phyloP scores from a whole-genome alignment of 768 basidiomycete genomes.

The Naganishia onofrii region DNA sequence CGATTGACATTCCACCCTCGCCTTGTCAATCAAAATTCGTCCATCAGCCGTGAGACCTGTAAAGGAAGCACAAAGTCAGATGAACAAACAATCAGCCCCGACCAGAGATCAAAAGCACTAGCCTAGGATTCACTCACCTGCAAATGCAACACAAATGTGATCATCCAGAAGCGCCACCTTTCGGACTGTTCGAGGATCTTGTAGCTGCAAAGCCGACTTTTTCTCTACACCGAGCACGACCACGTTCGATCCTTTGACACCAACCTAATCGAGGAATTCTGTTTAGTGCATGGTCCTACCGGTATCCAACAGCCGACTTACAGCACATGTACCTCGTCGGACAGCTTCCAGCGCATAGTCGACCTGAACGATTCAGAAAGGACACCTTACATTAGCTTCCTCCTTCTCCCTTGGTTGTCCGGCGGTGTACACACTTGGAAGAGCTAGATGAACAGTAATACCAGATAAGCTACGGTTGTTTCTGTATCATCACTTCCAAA shows the following conservation, averaged over 20 bases:
- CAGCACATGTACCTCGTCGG: constrained; percentile 93
- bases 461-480: not conserved
- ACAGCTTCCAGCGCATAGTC: constrained; percentile 99
- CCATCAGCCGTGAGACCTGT: constrained; percentile 95
- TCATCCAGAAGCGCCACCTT: constrained; percentile 99
- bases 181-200: constrained; percentile 94
- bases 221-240: constrained; percentile 98
- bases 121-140: constrained; percentile 61
- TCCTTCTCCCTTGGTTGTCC: constrained; percentile 18
- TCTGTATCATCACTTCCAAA: not conserved
- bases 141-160: constrained; percentile 94
- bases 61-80: constrained; percentile 19
- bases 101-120: not conserved
- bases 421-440: constrained; percentile 69
- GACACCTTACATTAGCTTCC: constrained; percentile 9
- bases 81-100: constrained; percentile 22
- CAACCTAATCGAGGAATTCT: constrained; percentile 63
- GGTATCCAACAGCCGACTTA: constrained; percentile 53
- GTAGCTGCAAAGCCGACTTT: constrained; percentile 94
- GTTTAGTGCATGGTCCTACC: constrained; percentile 25
- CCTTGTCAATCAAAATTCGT: constrained; percentile 95
- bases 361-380: constrained; percentile 62
- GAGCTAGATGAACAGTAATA: constrained; percentile 29
- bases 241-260: constrained; percentile 88
- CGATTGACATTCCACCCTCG: constrained; percentile 93